These are phyloP conservation scores for Chalciporus sp. DNA, from an alignment of 1,284 basidiomycete genomes.

Conservation along the genomic window DNA sequence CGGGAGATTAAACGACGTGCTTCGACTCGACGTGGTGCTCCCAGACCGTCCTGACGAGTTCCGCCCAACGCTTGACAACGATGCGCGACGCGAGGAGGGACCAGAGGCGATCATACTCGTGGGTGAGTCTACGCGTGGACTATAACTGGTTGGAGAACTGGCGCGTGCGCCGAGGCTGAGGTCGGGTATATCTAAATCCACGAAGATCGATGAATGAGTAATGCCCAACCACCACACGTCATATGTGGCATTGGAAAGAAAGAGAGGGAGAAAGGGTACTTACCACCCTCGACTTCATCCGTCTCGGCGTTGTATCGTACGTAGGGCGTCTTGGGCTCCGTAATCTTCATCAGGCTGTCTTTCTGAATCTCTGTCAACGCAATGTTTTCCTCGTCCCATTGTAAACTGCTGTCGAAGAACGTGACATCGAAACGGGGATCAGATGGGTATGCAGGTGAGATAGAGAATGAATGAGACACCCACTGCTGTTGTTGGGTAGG, in stretches of 20 bases:
- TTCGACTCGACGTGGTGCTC: constrained; percentile 71
- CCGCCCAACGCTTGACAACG: constrained; percentile 66
- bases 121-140: constrained; percentile 47
- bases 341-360: constrained; percentile 95
- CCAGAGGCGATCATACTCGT: constrained; percentile 54
- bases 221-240: no score
- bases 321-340: constrained; percentile 95
- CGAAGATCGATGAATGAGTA: no score
- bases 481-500: constrained; percentile 50
- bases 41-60: constrained; percentile 54
- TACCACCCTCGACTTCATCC: constrained; percentile 79
- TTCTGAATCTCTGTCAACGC: constrained; percentile 89
- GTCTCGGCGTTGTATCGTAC: constrained; percentile 88
- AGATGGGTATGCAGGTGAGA: neutral
- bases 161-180: constrained; percentile 52
- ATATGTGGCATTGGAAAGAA: neutral
- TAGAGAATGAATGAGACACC: constrained; percentile 10
- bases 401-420: constrained; percentile 50
- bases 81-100: constrained; percentile 78
- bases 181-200: constrained; percentile 62
- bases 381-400: constrained; percentile 93
- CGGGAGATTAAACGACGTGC: constrained; percentile 82
- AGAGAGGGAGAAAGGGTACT: constrained; percentile 31
- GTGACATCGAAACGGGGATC: neutral
- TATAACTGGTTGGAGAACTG: constrained; percentile 34